A percentile compares a stretch with the other conserved stretches of the same genome.
Evolutionary conservation across 2,329 filamentous ascomycete genomes (phyloP).

Genomic region (Graphilbum ipis-grandicollis): DNA sequence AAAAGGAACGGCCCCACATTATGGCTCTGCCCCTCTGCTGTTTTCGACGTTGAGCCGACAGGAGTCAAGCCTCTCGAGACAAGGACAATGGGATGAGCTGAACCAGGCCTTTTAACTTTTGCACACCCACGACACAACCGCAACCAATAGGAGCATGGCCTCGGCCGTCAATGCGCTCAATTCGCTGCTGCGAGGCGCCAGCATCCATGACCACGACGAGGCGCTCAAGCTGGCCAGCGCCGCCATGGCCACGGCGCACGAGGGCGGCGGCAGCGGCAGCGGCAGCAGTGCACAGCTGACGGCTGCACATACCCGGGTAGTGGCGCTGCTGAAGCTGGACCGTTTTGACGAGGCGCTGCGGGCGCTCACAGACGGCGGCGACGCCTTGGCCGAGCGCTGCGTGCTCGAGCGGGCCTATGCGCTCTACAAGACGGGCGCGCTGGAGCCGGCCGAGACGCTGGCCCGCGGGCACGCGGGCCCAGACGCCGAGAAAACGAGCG

Average conservation of each 20-base stretch:
- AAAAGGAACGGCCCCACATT: slow-evolving; percentile 2
- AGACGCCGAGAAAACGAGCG: slow-evolving; percentile 1
- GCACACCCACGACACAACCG: too few relatives aligned
- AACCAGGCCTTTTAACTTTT: too few relatives aligned
- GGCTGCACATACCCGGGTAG: slow-evolving; percentile 51
- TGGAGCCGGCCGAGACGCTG: slow-evolving; percentile 40
- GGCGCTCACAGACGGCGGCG: slow-evolving; percentile 45
- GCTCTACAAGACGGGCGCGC: slow-evolving; percentile 62
- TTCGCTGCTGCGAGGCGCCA: slow-evolving; percentile 34
- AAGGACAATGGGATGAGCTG: too few relatives aligned
- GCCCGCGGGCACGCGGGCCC: slow-evolving; percentile 11
- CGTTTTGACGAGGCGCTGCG: slow-evolving; percentile 63
- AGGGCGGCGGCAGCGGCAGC: slow-evolving; percentile 24
- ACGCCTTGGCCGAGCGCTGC: slow-evolving; percentile 41
- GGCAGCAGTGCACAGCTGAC: slow-evolving; percentile 15
- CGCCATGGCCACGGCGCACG: slow-evolving; percentile 42
- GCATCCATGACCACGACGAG: slow-evolving; percentile 56
- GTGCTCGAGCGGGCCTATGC: slow-evolving; percentile 60
- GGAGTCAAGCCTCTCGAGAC: too few relatives aligned
- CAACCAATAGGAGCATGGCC: slow-evolving; percentile 12
- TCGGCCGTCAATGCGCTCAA: slow-evolving; percentile 30
- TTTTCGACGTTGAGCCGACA: neutral
- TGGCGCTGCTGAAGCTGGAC: slow-evolving; percentile 67
- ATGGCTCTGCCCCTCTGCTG: slow-evolving; percentile 5
- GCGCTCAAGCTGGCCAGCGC: slow-evolving; percentile 47